A percentile compares a stretch with the other conserved stretches of the same genome.
These are phyloP conservation scores for Arctostaphylos glauca DNA, from an alignment of 148 eudicot species.

Conservation along the genomic window DNA sequence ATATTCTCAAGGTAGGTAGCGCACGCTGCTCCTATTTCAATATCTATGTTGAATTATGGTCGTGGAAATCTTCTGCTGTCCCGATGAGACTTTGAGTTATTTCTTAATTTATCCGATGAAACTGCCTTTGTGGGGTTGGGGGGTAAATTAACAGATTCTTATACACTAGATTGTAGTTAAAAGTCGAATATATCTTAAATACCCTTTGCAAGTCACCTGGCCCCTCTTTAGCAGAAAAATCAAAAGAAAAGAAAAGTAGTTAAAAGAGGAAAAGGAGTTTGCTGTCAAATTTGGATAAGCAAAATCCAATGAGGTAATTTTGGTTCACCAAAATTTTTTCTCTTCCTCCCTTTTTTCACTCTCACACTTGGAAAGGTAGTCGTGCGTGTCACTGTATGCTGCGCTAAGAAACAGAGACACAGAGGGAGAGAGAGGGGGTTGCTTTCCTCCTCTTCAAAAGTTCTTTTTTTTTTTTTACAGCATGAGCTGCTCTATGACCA, in stretches of 20 bases:
- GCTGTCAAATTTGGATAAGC: neutral
- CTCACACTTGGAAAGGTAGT: neutral
- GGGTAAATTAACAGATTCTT: neutral
- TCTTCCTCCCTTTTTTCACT: neutral
- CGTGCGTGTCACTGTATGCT: neutral
- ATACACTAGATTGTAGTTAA: neutral
- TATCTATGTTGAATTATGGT: neutral
- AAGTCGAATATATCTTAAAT: neutral
- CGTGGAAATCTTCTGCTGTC: neutral
- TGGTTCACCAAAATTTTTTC: neutral
- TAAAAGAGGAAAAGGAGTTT: neutral
- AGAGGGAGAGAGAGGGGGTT: neutral
- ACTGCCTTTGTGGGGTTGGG: neutral
- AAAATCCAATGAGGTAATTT: no score
- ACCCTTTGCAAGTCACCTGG: neutral
- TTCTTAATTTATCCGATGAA: neutral
- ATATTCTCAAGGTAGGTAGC: conserved; percentile 41
- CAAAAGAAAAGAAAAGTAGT: neutral
- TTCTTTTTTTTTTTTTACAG: neutral
- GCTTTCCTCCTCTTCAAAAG: neutral
- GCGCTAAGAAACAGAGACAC: neutral
- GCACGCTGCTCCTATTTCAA: neutral
- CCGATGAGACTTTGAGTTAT: neutral
- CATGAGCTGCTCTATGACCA: neutral
- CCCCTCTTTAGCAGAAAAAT: neutral